Percentiles rank a stretch among this genome's conserved stretches.
Evolutionary conservation across 2,329 filamentous ascomycete genomes (phyloP).

Genomic region (Exophiala alcalophila): DNA sequence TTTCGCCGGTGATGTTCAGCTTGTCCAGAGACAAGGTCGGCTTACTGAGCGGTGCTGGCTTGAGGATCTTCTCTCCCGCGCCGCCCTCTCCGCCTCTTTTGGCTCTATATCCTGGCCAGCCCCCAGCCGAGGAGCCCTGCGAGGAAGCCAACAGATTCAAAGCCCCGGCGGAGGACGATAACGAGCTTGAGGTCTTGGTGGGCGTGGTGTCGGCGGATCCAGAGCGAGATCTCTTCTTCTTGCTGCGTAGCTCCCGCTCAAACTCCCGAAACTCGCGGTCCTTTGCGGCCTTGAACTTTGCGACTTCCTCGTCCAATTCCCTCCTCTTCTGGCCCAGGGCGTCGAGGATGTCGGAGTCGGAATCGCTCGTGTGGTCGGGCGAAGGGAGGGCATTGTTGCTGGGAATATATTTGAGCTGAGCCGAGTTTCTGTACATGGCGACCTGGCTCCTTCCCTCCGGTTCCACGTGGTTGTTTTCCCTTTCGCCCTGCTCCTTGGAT

Average conservation of each 20-base stretch:
- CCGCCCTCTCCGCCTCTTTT: conserved; percentile 12
- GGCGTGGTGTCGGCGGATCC: conserved; percentile 3
- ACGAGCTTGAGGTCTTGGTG: conserved; percentile 6
- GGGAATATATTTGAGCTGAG: conserved; percentile 17
- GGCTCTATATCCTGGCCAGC: conserved; percentile 7
- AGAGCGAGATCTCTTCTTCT: conserved; percentile 15
- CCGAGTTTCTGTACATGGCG: conserved; percentile 25
- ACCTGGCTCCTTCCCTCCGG: background rate
- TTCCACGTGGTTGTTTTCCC: background rate
- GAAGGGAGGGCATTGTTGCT: conserved; percentile 19
- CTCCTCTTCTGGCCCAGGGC: conserved; percentile 29
- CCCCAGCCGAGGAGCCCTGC: conserved; percentile 12
- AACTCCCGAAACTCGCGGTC: conserved; percentile 32
- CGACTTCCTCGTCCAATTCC: conserved; percentile 30
- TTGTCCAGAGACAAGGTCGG: conserved; percentile 28
- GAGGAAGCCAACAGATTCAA: conserved; percentile 18
- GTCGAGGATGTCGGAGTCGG: conserved; percentile 25
- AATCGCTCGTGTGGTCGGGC: conserved; percentile 24
- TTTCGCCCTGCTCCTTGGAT: background rate
- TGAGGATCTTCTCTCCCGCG: conserved; percentile 17
- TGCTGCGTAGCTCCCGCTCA: conserved; percentile 25
- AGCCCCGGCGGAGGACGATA: conserved; percentile 5
- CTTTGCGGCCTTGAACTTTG: conserved; percentile 29
- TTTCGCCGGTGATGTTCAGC: conserved; percentile 25
- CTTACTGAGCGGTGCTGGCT: conserved; percentile 18